These are phyloP conservation scores for Penicillium psychrosexuale DNA, from an alignment of 2,329 filamentous ascomycete genomes.

Conservation along the genomic window DNA sequence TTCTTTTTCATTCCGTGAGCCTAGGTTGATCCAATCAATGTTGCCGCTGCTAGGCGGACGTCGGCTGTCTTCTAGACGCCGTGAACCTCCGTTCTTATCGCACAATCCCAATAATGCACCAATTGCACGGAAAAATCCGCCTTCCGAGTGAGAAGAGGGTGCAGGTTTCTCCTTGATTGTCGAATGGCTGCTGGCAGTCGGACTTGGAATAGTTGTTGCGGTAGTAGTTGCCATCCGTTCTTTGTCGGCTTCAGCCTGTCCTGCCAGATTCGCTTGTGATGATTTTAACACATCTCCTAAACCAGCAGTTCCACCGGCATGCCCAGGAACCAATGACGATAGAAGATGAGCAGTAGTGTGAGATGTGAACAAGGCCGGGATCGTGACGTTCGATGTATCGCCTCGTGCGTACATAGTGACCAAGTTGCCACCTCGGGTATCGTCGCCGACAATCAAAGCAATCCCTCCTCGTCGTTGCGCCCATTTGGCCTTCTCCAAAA, in stretches of 20 bases:
- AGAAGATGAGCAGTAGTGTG: slow-evolving; percentile 90
- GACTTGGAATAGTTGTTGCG: slow-evolving; percentile 30
- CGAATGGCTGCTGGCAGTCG: slow-evolving; percentile 31
- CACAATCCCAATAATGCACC: slow-evolving; percentile 45
- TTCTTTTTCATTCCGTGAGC: slow-evolving; percentile 60
- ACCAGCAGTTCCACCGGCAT: slow-evolving; percentile 60
- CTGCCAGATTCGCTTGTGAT: slow-evolving; percentile 40
- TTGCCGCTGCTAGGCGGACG: slow-evolving; percentile 70
- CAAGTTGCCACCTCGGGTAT: slow-evolving; percentile 80
- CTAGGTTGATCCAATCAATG: slow-evolving; percentile 68
- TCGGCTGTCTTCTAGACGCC: slow-evolving; percentile 51
- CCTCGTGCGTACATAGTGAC: slow-evolving; percentile 99
- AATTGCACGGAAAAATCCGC: slow-evolving; percentile 45
- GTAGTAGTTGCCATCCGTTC: slow-evolving; percentile 27
- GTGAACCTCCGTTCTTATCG: slow-evolving; percentile 24
- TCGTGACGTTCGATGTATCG: slow-evolving; percentile 90
- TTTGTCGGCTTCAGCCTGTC: slow-evolving; percentile 18
- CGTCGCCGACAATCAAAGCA: slow-evolving; percentile 90
- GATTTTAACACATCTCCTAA: slow-evolving; percentile 58
- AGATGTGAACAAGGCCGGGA: slow-evolving; percentile 91
- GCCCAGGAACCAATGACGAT: slow-evolving; percentile 76
- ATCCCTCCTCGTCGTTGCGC: slow-evolving; percentile 84
- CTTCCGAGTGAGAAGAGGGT: slow-evolving; percentile 18
- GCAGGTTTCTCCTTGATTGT: slow-evolving; percentile 11
- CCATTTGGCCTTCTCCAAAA: slow-evolving; percentile 97